Evolutionary conservation across 257 asterid species (phyloP).

Genomic region (Leonotis leonurus): DNA sequence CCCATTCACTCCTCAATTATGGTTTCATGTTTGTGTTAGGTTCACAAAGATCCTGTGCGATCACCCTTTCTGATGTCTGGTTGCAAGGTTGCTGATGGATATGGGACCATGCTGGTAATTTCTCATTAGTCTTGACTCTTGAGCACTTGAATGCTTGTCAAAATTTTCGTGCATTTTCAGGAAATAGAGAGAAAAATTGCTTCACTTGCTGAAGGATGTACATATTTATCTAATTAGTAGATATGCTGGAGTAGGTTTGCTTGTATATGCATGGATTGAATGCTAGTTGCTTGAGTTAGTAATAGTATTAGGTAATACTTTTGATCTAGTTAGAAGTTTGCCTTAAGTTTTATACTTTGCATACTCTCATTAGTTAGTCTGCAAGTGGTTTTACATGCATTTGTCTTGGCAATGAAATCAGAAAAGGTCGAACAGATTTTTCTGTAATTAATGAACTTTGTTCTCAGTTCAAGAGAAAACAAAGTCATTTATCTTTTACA

Average conservation of each 20-base stretch:
- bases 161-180: not conserved
- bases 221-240: not conserved
- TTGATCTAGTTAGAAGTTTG: not conserved
- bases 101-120: slow-evolving; percentile 86
- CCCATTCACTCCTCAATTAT: slow-evolving; percentile 12
- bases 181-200: not conserved
- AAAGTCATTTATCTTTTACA: not conserved
- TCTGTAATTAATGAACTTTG: not conserved
- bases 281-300: not conserved
- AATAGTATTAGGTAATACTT: not conserved
- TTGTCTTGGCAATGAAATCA: not conserved
- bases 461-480: not conserved
- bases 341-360: not conserved
- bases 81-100: slow-evolving; percentile 95
- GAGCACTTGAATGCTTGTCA: not conserved
- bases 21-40: slow-evolving; percentile 42
- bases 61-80: slow-evolving; percentile 93
- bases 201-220: not conserved
- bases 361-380: not conserved
- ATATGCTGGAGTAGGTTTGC: not conserved
- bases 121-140: slow-evolving; percentile 3
- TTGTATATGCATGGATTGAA: not conserved
- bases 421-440: not conserved
- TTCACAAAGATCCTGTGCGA: slow-evolving; percentile 66
- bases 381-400: not conserved